Conservation (phyloP, 2,329 filamentous ascomycete species). For the Thelonectria olida region DNA sequence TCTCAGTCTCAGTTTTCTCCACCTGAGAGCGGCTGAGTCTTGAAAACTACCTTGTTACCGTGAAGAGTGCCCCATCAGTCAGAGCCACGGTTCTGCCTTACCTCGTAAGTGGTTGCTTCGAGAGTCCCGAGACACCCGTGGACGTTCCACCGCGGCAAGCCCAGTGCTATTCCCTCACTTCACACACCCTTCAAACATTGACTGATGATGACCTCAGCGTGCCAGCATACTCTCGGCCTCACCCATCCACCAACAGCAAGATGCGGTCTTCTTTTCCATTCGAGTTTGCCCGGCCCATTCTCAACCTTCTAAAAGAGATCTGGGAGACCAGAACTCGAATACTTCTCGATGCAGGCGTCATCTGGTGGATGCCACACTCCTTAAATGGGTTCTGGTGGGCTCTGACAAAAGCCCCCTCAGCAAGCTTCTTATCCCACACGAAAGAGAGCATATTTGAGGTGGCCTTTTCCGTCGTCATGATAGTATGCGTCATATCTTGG, state of each 20-base stretch:
- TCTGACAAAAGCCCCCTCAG: neutral
- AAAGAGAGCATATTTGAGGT: no score
- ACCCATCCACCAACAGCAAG: neutral
- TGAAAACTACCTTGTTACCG: neutral
- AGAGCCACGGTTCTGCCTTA: neutral
- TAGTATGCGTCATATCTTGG: neutral
- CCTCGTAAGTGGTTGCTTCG: no score
- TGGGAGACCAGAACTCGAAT: neutral
- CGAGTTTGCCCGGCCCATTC: neutral
- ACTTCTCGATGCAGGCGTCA: neutral
- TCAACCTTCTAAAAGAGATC: neutral
- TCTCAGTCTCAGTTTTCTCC: neutral
- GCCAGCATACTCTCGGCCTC: neutral
- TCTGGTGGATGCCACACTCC: neutral
- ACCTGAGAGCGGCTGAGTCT: neutral
- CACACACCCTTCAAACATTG: no score
- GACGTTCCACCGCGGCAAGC: no score
- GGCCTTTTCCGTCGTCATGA: no score
- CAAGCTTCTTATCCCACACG: neutral
- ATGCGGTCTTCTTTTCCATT: neutral
- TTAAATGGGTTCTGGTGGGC: neutral
- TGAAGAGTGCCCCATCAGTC: neutral
- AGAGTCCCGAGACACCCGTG: no score
- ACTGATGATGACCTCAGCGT: neutral
- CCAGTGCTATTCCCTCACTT: no score